These are phyloP conservation scores for Magnaporthales sp. DNA, from an alignment of 2,329 filamentous ascomycete species.

Conservation along the genomic window DNA sequence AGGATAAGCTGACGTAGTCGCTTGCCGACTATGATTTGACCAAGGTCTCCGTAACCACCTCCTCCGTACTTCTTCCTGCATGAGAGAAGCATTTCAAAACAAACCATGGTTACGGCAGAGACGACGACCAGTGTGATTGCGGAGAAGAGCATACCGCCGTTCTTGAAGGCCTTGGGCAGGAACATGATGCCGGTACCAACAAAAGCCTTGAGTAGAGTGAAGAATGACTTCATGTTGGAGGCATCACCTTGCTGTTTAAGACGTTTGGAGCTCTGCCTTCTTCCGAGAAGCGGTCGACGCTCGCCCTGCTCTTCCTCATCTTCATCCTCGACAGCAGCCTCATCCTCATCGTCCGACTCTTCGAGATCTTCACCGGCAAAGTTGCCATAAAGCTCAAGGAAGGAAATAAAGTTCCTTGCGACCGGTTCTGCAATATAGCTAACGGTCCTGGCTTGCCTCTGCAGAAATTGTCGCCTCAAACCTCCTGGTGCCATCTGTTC, in stretches of 20 bases:
- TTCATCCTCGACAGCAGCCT: conserved; percentile 54
- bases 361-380: conserved; percentile 96
- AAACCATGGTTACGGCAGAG: conserved; percentile 86
- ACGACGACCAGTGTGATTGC: conserved; percentile 83
- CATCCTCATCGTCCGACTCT: conserved; percentile 78
- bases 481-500: conserved; percentile 90
- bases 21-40: conserved; percentile 80
- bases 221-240: conserved; percentile 66
- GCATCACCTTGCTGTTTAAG: conserved; percentile 69
- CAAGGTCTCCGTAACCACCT: conserved; percentile 96
- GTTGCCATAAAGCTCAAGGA: conserved; percentile 89
- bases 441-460: conserved; percentile 62
- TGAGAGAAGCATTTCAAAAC: conserved; percentile 86
- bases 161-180: conserved; percentile 84
- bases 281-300: conserved; percentile 66
- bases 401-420: conserved; percentile 91
- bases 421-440: conserved; percentile 39
- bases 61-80: conserved; percentile 75
- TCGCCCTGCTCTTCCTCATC: conserved; percentile 85
- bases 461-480: conserved; percentile 82
- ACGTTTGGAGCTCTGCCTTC: conserved; percentile 67
- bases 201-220: conserved; percentile 92
- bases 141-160: conserved; percentile 97
- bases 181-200: conserved; percentile 95
- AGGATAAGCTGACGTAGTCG: conserved; percentile 87